Percentiles rank a stretch among this genome's conserved stretches.
Conservation (phyloP, 768 basidiomycete genomes). For the Leccinum barrowsii region DNA sequence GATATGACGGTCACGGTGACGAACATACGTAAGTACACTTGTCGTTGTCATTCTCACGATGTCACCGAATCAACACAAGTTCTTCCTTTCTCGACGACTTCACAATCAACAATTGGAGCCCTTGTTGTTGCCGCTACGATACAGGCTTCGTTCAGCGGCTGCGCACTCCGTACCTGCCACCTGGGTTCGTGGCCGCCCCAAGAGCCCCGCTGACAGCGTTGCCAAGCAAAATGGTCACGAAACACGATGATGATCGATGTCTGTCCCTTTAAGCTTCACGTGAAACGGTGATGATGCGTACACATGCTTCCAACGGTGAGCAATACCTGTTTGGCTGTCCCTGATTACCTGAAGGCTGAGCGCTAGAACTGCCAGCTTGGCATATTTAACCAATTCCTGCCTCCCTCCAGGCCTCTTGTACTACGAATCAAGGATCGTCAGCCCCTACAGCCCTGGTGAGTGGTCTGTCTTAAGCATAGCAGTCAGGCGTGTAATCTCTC, state of each 20-base stretch:
- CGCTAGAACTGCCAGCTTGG: not conserved
- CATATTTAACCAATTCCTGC: not conserved
- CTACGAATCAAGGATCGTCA: conserved; percentile 2
- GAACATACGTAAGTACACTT: not conserved
- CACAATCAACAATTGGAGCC: not conserved
- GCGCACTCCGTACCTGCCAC: not conserved
- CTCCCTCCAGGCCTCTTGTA: not conserved
- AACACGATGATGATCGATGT: not conserved
- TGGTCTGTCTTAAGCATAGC: not conserved
- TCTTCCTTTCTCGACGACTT: not conserved
- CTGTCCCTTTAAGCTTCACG: not conserved
- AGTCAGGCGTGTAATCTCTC: not conserved
- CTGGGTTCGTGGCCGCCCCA: not conserved
- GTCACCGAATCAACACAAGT: not conserved
- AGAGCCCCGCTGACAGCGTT: not conserved
- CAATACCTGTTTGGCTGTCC: conserved; percentile 7
- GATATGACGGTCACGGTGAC: not conserved
- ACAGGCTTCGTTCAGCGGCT: not conserved
- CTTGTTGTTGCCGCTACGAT: not conserved
- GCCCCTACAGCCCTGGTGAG: conserved; percentile 6
- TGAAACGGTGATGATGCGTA: not conserved
- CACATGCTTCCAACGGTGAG: not conserved
- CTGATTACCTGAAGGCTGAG: not conserved
- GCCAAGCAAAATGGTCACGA: not conserved
- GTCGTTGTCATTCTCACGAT: not conserved